phyloP scores from a whole-genome alignment of 352 stramenopile species.

The Globisporangium nodosum region DNA sequence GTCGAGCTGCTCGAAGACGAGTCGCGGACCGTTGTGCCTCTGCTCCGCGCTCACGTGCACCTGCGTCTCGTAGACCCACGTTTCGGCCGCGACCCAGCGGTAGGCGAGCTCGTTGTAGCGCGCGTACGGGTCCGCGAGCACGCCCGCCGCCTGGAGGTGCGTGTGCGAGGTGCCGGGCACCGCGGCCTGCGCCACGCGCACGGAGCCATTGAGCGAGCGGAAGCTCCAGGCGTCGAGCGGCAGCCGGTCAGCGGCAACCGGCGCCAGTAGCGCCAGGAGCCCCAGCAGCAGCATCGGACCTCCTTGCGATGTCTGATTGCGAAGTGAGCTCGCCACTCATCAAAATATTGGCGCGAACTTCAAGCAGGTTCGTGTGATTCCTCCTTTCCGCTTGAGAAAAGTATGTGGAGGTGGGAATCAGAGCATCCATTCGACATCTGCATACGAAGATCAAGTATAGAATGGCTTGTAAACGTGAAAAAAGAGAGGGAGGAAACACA shows the following conservation, averaged over 20 bases:
- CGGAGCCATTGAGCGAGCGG: constrained; percentile 45
- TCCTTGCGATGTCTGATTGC: neutral
- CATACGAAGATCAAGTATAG: neutral
- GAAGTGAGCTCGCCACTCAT: neutral
- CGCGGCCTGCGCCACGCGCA: constrained; percentile 38
- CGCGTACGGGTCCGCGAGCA: constrained; percentile 62
- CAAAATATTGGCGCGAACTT: neutral
- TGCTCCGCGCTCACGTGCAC: constrained; percentile 21
- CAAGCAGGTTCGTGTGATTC: neutral
- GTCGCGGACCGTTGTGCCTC: constrained; percentile 1
- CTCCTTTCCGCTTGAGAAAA: neutral
- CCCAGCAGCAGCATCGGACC: neutral
- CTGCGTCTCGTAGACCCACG: constrained; percentile 68
- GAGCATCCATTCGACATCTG: neutral
- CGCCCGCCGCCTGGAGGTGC: constrained; percentile 51
- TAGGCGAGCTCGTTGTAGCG: constrained; percentile 71
- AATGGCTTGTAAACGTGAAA: neutral
- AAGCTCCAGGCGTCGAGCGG: constrained; percentile 47
- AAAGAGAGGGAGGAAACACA: neutral
- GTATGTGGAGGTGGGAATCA: neutral
- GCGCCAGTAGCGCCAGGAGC: neutral
- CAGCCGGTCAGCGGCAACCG: constrained; percentile 14
- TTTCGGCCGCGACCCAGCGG: constrained; percentile 59
- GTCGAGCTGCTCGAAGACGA: constrained; percentile 71
- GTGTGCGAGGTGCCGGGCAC: constrained; percentile 70